Conservation (phyloP, 2,329 filamentous ascomycete genomes). For the Microthyrium microscopicum region DNA sequence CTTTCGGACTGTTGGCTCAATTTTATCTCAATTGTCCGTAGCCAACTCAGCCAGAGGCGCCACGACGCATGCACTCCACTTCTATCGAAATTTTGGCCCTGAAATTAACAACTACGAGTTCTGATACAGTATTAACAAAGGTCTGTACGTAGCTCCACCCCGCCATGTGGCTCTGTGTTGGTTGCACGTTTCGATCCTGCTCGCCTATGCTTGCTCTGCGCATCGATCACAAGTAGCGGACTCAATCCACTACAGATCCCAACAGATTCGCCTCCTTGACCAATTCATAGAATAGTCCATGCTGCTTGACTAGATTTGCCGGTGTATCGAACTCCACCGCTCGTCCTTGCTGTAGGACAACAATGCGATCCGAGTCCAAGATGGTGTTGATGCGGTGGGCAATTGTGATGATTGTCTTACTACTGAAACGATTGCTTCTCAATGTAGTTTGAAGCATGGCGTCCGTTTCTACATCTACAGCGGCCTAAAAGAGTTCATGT, state of each 20-base stretch:
- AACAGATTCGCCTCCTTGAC: constrained; percentile 80
- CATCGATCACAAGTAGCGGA: not conserved
- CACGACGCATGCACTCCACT: no score
- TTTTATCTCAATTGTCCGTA: no score
- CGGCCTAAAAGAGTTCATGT: constrained; percentile 33
- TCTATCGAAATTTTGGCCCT: no score
- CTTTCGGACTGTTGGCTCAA: no score
- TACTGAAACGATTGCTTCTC: constrained; percentile 55
- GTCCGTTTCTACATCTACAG: constrained; percentile 54
- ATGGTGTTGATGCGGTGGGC: constrained; percentile 98
- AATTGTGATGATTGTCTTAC: constrained; percentile 95
- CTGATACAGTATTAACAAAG: no score
- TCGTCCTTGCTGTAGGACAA: constrained; percentile 79
- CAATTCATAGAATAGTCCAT: constrained; percentile 72
- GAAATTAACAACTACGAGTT: no score
- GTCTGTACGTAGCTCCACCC: no score
- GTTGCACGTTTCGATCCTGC: no score
- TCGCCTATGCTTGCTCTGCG: no score
- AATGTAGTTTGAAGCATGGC: constrained; percentile 47
- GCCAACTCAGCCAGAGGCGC: no score
- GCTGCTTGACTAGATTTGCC: constrained; percentile 53
- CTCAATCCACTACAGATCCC: constrained; percentile 14
- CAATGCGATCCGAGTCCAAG: constrained; percentile 70
- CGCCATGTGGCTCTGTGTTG: no score
- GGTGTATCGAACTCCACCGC: constrained; percentile 91